Evolutionary conservation across 306 rosid genomes (phyloP).

Genomic region (Mimosa pudica): DNA sequence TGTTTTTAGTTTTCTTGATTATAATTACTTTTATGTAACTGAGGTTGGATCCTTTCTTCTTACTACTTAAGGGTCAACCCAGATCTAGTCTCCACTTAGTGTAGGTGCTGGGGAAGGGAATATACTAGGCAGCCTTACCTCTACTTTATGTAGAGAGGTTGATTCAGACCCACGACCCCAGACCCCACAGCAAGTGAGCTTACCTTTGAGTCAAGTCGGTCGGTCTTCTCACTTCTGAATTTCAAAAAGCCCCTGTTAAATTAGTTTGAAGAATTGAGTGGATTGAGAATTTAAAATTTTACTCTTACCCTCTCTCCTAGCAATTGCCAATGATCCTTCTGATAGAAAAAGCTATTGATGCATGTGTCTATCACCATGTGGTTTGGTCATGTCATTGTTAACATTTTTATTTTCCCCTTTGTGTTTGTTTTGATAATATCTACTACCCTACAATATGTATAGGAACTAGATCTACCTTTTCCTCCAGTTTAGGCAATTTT

Average conservation of each 20-base stretch:
- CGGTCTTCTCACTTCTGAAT: no score
- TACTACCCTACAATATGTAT: conserved; percentile 7
- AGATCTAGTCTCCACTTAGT: no score
- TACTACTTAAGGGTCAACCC: background rate
- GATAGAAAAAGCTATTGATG: background rate
- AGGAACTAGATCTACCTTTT: conserved; percentile 22
- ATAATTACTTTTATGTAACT: conserved; percentile 9
- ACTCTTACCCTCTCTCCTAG: background rate
- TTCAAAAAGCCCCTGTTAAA: background rate
- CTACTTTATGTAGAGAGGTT: no score
- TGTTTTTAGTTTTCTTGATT: conserved; percentile 8
- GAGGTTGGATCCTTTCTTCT: conserved; percentile 26
- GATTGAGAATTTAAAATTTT: conserved; percentile 7
- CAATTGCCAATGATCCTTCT: background rate
- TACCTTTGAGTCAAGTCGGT: no score
- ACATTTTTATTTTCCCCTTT: background rate
- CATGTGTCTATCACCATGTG: background rate
- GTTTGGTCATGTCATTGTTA: conserved; percentile 19
- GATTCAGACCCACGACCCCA: no score
- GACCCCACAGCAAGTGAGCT: no score
- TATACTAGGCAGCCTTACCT: no score
- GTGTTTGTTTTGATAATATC: conserved; percentile 3
- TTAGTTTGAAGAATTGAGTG: conserved; percentile 14
- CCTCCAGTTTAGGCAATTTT: conserved; percentile 9
- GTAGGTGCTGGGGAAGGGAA: no score